Base-by-base conservation (phyloP, 2,329 filamentous ascomycete species). In the Beauveria bassiana region DNA sequence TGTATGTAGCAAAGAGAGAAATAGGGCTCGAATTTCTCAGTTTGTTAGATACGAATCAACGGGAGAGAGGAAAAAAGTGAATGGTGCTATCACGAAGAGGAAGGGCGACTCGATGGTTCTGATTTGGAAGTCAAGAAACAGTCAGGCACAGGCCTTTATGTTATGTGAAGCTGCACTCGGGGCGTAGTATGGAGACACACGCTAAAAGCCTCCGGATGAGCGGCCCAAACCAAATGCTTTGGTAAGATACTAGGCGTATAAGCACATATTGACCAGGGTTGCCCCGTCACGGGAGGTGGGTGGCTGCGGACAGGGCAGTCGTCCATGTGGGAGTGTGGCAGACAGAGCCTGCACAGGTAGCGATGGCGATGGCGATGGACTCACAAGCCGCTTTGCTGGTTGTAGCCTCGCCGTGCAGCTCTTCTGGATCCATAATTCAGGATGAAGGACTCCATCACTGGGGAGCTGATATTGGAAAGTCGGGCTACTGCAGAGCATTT, bases 221-320 rank as follows among this genome's bases (percentile, higher is more conserved):
- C 59, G 59, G 59, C 59, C 59, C 59, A 61, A 50, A 61, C 51
- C 59, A 61, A 61, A 61, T 55, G 59, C 51, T 61, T 61, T 50
- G 59, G 59, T 61, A 43, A 61, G 59, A 61, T 55, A 50, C 59
- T 61, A 61, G 59, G 16, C 43, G 45, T 61, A 61, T 61, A 61
- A 61, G 59, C 59, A 26, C 59, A 61, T 55, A 45, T 45, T 42
- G 50, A 61, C 51, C 43, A 61, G 51, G 59, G 42, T 54, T 61
- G 46, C 43, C 50, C 31, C 28, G 28, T 54, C 6, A 28, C 43
- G 22, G 18, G 59, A 61, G 42, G 43, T 40, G 40, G 58, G 42
- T 60, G 42, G 49, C 42, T 1, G 54, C 28, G n/a, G 31, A 34
- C 43, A 43, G 18, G 49, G 34, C 47, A 16, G 18, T 53, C n/a